Conservation (phyloP, 345 rosid genomes). For the Populus ilicifolia region DNA sequence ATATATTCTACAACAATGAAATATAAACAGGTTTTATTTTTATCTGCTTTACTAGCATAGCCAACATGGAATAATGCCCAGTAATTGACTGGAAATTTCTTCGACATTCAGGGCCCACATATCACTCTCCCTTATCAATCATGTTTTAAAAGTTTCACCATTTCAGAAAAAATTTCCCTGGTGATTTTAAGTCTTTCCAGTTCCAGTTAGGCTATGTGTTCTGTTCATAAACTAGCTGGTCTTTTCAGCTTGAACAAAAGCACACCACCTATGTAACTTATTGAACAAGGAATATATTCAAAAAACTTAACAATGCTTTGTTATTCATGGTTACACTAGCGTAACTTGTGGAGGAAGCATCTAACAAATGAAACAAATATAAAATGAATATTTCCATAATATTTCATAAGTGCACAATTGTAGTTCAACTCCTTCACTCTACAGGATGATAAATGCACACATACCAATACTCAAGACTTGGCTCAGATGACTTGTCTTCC, state of each 20-base stretch:
- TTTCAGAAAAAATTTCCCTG: not conserved
- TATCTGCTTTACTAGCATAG: not conserved
- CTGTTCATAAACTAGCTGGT: not conserved
- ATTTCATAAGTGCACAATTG: not conserved
- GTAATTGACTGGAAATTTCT: not conserved
- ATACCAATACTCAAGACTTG: slow-evolving; percentile 96
- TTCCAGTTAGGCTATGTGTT: too few relatives aligned
- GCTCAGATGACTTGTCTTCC: slow-evolving; percentile 94
- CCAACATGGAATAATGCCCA: not conserved
- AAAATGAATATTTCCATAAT: not conserved
- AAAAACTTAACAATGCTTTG: not conserved
- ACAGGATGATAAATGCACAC: slow-evolving; percentile 1
- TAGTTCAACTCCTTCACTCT: not conserved
- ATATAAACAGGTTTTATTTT: not conserved
- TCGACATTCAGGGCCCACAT: not conserved
- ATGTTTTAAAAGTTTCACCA: not conserved
- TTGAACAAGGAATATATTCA: not conserved
- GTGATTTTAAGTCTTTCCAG: not conserved
- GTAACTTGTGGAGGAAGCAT: not conserved
- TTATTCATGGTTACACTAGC: not conserved
- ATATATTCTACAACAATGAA: not conserved
- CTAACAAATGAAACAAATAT: not conserved
- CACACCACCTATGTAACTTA: not conserved
- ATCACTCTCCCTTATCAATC: not conserved
- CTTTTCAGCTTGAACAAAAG: not conserved